These are phyloP conservation scores for Hyaloscypha bicolor DNA, from an alignment of 495 filamentous ascomycete genomes.

Conservation along the genomic window DNA sequence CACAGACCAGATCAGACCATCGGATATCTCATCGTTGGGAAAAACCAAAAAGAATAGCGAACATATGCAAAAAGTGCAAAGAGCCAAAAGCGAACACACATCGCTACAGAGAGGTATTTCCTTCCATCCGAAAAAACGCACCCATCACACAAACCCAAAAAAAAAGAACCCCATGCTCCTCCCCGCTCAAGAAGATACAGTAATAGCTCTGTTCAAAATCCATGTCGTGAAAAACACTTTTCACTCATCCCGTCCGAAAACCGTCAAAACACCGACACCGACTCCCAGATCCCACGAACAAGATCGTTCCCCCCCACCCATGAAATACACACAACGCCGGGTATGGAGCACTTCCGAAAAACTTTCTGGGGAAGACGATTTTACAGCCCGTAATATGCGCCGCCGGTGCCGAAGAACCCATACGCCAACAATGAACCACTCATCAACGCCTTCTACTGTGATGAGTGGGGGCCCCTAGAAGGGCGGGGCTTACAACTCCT, in stretches of 20 bases:
- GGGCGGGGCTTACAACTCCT: slow-evolving; percentile 27
- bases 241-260: slow-evolving; percentile 1
- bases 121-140: slow-evolving; percentile 10
- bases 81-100: slow-evolving; percentile 33
- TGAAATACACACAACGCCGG: slow-evolving; percentile 23
- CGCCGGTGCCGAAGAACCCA: slow-evolving; percentile 13
- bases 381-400: slow-evolving; percentile 22
- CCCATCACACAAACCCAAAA: background rate
- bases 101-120: slow-evolving; percentile 25
- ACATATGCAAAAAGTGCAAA: slow-evolving; percentile 27
- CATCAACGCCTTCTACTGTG: slow-evolving; percentile 16
- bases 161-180: background rate
- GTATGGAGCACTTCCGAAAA: slow-evolving; percentile 22
- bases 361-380: slow-evolving; percentile 3
- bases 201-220: background rate
- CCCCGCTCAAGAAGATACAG: background rate
- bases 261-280: slow-evolving; percentile 9
- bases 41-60: slow-evolving; percentile 11
- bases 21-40: slow-evolving; percentile 22
- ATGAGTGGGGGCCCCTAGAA: background rate
- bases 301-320: background rate
- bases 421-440: slow-evolving; percentile 5
- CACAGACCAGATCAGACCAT: slow-evolving; percentile 45
- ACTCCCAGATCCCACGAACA: slow-evolving; percentile 1
- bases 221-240: slow-evolving; percentile 12